Conservation (phyloP, 208 protist species). For the Leishmania major region DNA sequence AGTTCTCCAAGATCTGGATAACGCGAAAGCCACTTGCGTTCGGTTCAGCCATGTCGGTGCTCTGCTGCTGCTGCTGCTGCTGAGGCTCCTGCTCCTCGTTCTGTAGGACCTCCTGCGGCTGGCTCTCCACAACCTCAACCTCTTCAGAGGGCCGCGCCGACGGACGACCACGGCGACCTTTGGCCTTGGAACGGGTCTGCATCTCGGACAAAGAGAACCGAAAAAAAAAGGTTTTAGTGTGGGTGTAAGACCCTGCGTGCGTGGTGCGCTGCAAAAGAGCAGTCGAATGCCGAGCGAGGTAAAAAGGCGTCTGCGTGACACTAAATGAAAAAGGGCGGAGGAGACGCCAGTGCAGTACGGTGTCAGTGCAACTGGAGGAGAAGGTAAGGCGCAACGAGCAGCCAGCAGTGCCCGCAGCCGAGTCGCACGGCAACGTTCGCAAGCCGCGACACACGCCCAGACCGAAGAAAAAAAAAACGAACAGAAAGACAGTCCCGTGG, state of each 20-base stretch:
- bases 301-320: neutral
- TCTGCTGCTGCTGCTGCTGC: slow-evolving; percentile 51
- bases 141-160: slow-evolving; percentile 37
- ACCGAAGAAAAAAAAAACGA: neutral
- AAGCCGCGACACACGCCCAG: neutral
- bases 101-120: slow-evolving; percentile 20
- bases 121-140: slow-evolving; percentile 48
- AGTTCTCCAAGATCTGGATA: slow-evolving; percentile 92
- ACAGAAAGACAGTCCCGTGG: neutral
- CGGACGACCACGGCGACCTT: slow-evolving; percentile 44
- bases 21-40: slow-evolving; percentile 71
- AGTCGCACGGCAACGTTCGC: neutral
- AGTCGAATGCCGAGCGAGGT: neutral
- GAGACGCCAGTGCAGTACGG: neutral
- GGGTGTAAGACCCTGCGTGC: neutral
- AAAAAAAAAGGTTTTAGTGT: neutral
- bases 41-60: slow-evolving; percentile 26
- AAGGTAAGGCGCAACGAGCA: too few relatives aligned
- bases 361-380: neutral
- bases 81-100: slow-evolving; percentile 21
- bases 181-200: slow-evolving; percentile 64
- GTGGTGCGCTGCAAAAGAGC: neutral
- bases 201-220: slow-evolving; percentile 23
- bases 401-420: neutral
- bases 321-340: neutral